Evolutionary conservation across 2,329 filamentous ascomycete species (phyloP).

Genomic region (Verticillium albo-atrum): DNA sequence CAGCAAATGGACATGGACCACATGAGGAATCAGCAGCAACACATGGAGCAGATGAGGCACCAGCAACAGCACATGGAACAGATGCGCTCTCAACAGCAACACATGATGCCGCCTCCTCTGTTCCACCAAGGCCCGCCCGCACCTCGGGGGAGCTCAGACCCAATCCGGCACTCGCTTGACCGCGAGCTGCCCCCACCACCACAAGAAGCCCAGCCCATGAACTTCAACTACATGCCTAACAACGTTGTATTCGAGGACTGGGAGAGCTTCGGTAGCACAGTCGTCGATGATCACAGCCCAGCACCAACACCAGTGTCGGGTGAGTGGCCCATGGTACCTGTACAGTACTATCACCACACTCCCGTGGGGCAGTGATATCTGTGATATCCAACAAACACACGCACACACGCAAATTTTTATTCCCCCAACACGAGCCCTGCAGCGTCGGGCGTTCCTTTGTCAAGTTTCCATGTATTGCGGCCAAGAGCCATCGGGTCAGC

Average conservation of each 20-base stretch:
- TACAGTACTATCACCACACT: conserved; percentile 16
- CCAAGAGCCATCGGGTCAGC: conserved; percentile 2
- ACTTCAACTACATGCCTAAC: conserved; percentile 36
- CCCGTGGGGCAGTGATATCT: conserved; percentile 11
- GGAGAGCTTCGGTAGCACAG: conserved; percentile 30
- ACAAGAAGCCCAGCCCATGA: conserved; percentile 24
- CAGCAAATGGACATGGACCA: not conserved
- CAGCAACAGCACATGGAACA: not conserved
- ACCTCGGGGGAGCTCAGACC: conserved; percentile 7
- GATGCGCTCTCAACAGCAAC: not conserved
- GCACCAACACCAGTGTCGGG: conserved; percentile 13
- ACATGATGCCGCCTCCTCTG: conserved; percentile 10
- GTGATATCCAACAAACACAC: not conserved
- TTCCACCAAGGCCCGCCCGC: conserved; percentile 4
- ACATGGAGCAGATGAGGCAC: not conserved
- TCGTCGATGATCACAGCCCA: conserved; percentile 23
- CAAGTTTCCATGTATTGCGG: conserved; percentile 8
- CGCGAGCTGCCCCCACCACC: conserved; percentile 13
- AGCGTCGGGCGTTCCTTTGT: conserved; percentile 12
- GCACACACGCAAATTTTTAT: not conserved
- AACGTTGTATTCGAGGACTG: conserved; percentile 35
- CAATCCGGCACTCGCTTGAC: conserved; percentile 11
- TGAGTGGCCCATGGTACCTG: conserved; percentile 18
- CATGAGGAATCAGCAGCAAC: not conserved
- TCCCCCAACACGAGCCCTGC: not conserved